Evolutionary conservation across 768 basidiomycete genomes (phyloP).

Genomic region (Leccinum boreale): DNA sequence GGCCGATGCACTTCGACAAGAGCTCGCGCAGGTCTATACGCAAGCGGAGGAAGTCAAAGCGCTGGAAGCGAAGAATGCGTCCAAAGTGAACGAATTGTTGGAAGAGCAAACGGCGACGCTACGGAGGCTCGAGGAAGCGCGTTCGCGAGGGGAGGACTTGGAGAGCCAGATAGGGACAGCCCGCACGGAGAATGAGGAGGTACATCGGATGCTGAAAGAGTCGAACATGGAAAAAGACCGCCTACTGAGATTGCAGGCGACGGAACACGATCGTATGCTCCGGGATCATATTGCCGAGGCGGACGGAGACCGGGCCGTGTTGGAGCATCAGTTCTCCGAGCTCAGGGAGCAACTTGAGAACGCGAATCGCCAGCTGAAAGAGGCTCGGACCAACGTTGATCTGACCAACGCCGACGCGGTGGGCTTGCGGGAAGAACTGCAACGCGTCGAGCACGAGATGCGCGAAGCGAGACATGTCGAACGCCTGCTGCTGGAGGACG

Average conservation of each 20-base stretch:
- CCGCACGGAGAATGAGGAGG: conserved; percentile 64
- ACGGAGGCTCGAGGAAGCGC: conserved; percentile 70
- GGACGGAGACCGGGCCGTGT: conserved; percentile 88
- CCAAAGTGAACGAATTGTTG: conserved; percentile 61
- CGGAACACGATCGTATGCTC: conserved; percentile 62
- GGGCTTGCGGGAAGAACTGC: conserved; percentile 70
- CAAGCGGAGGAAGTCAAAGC: conserved; percentile 69
- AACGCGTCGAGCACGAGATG: conserved; percentile 67
- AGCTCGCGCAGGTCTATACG: conserved; percentile 55
- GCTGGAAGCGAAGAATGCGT: conserved; percentile 60
- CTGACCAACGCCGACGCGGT: conserved; percentile 65
- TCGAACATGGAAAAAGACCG: conserved; percentile 78
- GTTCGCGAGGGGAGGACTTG: conserved; percentile 68
- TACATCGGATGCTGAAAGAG: conserved; percentile 61
- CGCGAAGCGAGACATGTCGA: conserved; percentile 66
- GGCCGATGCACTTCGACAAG: conserved; percentile 58
- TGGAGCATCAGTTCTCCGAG: conserved; percentile 85
- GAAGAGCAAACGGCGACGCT: conserved; percentile 76
- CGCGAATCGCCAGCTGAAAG: conserved; percentile 59
- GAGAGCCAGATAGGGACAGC: conserved; percentile 72
- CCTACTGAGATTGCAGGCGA: conserved; percentile 67
- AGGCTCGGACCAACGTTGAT: conserved; percentile 56
- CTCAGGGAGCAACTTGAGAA: conserved; percentile 61
- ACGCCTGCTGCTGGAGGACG: conserved; percentile 67
- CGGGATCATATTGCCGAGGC: conserved; percentile 91